Evolutionary conservation across 2,329 filamentous ascomycete species (phyloP), one percentile per base, ranked within the genome.

Genomic region (Fusarium oligoseptatum): DNA sequence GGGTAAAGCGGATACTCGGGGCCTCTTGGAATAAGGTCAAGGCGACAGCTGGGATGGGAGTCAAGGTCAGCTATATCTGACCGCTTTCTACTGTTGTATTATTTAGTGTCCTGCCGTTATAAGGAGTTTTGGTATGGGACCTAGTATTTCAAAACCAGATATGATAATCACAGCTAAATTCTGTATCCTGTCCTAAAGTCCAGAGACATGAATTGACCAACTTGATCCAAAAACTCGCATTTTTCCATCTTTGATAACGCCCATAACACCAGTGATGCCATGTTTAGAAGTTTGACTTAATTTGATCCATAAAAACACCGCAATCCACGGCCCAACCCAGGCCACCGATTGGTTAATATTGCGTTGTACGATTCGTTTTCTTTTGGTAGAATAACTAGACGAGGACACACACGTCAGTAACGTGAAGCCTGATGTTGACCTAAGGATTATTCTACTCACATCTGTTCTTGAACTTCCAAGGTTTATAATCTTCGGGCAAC

Each of bases 401-500:
- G 57, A 67, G 60, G 45, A 57, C 32, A 72, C 32, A 8, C 9
- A 12, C 22, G 7, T 5, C 14, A 55, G 2, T 9, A 34, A 27
- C 11, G 29, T 9, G 9, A 6, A 22, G 55, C 34, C 37, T 37
- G 7, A 37, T 15, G 27, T 34, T 29, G 52, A 37, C 65, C 6
- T 12, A 20, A 32, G 6, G 9, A 20, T 20, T 2, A 9, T 55
- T 20, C 17, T 71, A 87, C 88, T 78, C 85, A 98, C 88, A 89
- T 99, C 97, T 81, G 97, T 99, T 85, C 97, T 92, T 68, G 93
- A 97, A 87, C 94, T 97, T 48, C 97, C 97, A 81, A 99, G 85
- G 82, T 99, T 99, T 82, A 99, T 98, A 84, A 99, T 99, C 91
- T 99, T 99, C 64, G 97, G 97, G 84, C 97, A 99, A 3, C 97